Evolutionary conservation across 805 yeast species (phyloP).

Genomic region (Saturnispora saitoi): DNA sequence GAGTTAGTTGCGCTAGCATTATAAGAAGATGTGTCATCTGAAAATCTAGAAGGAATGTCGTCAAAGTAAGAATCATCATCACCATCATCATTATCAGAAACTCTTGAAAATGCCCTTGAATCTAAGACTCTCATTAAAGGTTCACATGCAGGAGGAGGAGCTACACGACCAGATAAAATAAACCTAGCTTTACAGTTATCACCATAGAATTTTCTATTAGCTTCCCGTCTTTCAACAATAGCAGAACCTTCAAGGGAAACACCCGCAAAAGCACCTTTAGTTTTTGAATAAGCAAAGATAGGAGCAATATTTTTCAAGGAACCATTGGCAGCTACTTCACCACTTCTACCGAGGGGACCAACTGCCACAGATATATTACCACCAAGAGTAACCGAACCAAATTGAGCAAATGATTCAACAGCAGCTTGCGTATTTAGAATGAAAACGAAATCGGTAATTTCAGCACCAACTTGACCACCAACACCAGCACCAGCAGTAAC

Average conservation of each 20-base stretch:
- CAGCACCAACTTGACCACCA: slow-evolving; percentile 97
- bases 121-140: slow-evolving; percentile 79
- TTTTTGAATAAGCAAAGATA: slow-evolving; percentile 86
- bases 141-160: slow-evolving; percentile 87
- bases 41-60: slow-evolving; percentile 66
- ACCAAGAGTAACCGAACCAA: slow-evolving; percentile 90
- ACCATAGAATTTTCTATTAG: slow-evolving; percentile 92
- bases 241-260: slow-evolving; percentile 96
- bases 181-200: slow-evolving; percentile 77
- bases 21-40: slow-evolving; percentile 44
- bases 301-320: slow-evolving; percentile 83
- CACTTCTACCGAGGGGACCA: slow-evolving; percentile 95
- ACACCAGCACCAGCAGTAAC: slow-evolving; percentile 98
- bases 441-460: slow-evolving; percentile 91
- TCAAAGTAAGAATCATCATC: slow-evolving; percentile 61
- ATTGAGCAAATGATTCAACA: slow-evolving; percentile 86
- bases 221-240: slow-evolving; percentile 93
- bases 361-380: slow-evolving; percentile 95
- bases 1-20: slow-evolving; percentile 14
- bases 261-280: slow-evolving; percentile 96
- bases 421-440: slow-evolving; percentile 82
- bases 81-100: slow-evolving; percentile 32
- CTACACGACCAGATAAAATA: slow-evolving; percentile 80
- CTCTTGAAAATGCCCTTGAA: slow-evolving; percentile 64
- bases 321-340: slow-evolving; percentile 95